Evolutionary conservation across 495 filamentous ascomycete genomes (phyloP), one percentile per base, ranked within the genome.

Genomic region (Cercophora samala): DNA sequence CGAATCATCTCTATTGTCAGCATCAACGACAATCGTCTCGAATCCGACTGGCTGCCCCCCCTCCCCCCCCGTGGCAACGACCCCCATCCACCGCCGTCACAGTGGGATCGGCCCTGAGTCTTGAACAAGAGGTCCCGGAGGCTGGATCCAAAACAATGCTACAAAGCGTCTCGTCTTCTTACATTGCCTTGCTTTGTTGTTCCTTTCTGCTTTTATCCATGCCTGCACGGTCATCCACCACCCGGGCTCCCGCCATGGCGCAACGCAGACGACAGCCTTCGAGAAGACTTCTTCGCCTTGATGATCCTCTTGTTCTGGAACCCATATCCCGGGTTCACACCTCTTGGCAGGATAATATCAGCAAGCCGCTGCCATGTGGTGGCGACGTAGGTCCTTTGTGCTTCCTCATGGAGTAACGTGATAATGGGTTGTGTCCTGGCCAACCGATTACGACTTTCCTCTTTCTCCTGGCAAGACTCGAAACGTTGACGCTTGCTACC

Each of bases 311-410:
- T 32, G 3, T 25, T 37, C 37, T 61, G 18, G 26, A 55, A 64
- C 54, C 73, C 73, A 69, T 70, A 68, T 71, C 69, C 70, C 73
- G 66, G 73, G 73, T 74, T 74, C 69, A 62, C 60, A 70, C 59
- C 58, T 68, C 64, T 68, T 69, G 70, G 68, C 70, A 5, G 56
- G 61, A 42, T 62, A 72, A 69, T 72, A 69, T 72, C 64, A 29
- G 54, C 61, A 60, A 62, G 58, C 66, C 59, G 52, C 46, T 24
- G 23, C 58, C 66, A 68, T 66, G 66, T 66, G 56, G 51, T 64
- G 53, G n/a, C 53, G n/a, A 56, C 53, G 53, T 23, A 21, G 53
- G 53, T 56, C 53, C 22, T 23, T 19, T 19, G 53, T 56, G 18
- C 53, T 46, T 3, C 53, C 53, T 22, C n/a, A 23, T 15, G 18